Percentiles rank a stretch among this genome's conserved stretches.
Evolutionary conservation across 75 land plant genomes (phyloP).

Genomic region (Cryptomeria japonica): DNA sequence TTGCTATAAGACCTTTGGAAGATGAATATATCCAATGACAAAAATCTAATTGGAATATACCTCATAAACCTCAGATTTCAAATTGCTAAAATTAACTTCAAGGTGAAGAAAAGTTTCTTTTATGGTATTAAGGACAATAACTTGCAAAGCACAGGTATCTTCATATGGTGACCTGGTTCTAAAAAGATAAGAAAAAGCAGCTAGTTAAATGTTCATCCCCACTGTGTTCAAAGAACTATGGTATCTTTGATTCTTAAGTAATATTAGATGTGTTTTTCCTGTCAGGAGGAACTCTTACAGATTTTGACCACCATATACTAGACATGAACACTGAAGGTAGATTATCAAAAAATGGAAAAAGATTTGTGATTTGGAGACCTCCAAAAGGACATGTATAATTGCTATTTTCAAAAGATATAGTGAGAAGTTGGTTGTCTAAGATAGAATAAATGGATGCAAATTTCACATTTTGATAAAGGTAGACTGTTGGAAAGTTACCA

Average conservation of each 20-base stretch:
- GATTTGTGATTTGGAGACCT: neutral
- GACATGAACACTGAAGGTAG: neutral
- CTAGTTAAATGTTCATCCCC: neutral
- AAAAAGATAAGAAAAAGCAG: neutral
- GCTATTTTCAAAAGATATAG: too few relatives aligned
- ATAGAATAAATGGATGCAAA: neutral
- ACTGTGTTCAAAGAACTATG: neutral
- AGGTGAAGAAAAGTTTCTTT: neutral
- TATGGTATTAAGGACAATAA: neutral
- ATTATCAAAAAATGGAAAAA: too few relatives aligned
- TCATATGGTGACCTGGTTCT: neutral
- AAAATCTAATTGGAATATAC: neutral
- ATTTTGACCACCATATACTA: neutral
- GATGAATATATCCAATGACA: neutral
- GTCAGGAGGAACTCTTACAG: neutral
- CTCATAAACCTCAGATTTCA: neutral
- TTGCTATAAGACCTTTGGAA: neutral
- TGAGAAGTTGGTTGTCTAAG: neutral
- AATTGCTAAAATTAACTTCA: neutral
- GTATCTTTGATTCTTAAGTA: neutral
- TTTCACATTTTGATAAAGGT: neutral
- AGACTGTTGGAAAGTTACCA: neutral
- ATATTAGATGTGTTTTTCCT: neutral
- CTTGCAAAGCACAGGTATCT: neutral
- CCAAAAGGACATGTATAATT: too few relatives aligned